Evolutionary conservation across 225 moss, liverwort and hornwort genomes (phyloP).

Genomic region (Marchantia paleacea): DNA sequence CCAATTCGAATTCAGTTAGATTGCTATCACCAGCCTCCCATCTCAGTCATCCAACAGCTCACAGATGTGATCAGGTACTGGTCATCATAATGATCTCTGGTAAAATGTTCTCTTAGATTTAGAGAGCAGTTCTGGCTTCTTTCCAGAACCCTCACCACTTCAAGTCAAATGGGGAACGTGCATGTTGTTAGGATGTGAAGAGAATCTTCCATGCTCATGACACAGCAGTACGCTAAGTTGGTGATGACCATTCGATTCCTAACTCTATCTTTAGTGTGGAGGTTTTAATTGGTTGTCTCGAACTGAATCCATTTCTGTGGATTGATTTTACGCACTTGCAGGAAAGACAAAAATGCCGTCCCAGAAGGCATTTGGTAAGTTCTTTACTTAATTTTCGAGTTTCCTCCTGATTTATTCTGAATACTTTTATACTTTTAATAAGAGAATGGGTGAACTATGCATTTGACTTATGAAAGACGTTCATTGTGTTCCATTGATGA

Average conservation of each 20-base stretch:
- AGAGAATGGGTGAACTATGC: background rate
- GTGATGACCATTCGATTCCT: background rate
- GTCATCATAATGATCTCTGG: no score
- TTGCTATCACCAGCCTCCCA: no score
- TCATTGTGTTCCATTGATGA: background rate
- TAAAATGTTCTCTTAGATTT: no score
- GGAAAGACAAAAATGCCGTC: constrained; percentile 14
- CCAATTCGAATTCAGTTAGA: no score
- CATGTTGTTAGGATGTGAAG: background rate
- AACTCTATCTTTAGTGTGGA: background rate
- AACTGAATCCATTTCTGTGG: background rate
- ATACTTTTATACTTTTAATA: no score
- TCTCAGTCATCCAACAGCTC: no score
- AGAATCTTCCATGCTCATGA: background rate
- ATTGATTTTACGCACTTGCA: constrained; percentile 1
- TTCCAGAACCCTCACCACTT: background rate
- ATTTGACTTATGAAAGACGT: background rate
- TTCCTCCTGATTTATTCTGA: background rate
- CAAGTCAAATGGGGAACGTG: no score
- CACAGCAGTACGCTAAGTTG: background rate
- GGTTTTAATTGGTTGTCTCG: background rate
- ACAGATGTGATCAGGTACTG: no score
- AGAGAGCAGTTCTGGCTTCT: background rate
- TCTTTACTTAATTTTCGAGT: background rate
- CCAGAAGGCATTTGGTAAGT: constrained; percentile 35